Conservation (phyloP, 139 green algal species). For the Eudorina sp. region DNA sequence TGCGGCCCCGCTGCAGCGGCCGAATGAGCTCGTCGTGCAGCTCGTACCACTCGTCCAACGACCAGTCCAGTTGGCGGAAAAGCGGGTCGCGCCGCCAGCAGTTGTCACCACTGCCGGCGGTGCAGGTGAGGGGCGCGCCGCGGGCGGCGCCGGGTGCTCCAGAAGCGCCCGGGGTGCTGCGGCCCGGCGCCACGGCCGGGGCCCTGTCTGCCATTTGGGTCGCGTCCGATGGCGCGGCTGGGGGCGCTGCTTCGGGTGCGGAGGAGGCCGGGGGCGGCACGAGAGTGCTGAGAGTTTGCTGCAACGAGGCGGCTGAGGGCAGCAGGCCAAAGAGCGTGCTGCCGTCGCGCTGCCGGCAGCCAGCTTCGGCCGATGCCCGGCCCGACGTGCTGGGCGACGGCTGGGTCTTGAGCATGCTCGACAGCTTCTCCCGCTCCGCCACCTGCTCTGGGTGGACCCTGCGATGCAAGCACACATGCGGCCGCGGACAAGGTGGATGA, state of each 20-base stretch:
- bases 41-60: constrained; percentile 21
- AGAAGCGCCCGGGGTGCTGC: background rate
- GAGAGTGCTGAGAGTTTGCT: background rate
- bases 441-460: constrained; percentile 29
- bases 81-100: background rate
- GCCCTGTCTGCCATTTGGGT: background rate
- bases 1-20: background rate
- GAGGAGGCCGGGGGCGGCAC: background rate
- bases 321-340: background rate
- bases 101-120: background rate
- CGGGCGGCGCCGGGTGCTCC: background rate
- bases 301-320: background rate
- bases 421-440: background rate
- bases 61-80: background rate
- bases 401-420: background rate
- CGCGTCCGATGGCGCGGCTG: background rate
- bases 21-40: background rate
- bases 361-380: background rate
- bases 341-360: background rate
- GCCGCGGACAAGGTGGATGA: too few relatives aligned
- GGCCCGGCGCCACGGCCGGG: background rate
- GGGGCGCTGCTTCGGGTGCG: background rate
- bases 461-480: too few relatives aligned
- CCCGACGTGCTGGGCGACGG: too few relatives aligned
- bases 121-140: background rate